Evolutionary conservation across 352 stramenopile species (phyloP).

Genomic region (Phytophthora pini): DNA sequence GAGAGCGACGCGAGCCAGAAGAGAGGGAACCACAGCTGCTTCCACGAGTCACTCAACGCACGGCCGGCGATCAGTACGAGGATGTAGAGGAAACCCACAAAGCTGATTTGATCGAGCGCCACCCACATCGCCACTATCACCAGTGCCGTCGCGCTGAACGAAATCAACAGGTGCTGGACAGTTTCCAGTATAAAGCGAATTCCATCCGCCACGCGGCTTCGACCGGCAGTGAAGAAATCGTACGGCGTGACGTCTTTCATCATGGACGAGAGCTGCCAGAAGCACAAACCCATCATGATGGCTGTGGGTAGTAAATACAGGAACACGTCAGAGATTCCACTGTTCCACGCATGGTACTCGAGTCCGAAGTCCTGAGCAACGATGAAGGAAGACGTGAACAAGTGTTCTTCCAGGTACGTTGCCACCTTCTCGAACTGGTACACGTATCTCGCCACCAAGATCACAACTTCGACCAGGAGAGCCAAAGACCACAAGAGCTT

Average conservation of each 20-base stretch:
- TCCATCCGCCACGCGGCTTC: conserved; percentile 57
- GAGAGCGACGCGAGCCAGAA: conserved; percentile 78
- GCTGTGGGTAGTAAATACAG: conserved; percentile 80
- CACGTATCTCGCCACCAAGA: conserved; percentile 76
- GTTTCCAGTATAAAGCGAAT: conserved; percentile 65
- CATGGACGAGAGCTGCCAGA: conserved; percentile 85
- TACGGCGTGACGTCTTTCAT: conserved; percentile 70
- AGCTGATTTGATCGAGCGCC: conserved; percentile 66
- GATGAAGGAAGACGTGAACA: conserved; percentile 82
- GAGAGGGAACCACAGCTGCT: conserved; percentile 77
- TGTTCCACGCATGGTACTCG: conserved; percentile 65
- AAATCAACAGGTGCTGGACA: conserved; percentile 67
- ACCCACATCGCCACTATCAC: conserved; percentile 77
- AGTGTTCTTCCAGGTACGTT: conserved; percentile 59
- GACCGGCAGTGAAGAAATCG: conserved; percentile 65
- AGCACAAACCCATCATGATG: conserved; percentile 75
- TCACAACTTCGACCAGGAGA: conserved; percentile 70
- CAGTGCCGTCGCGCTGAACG: conserved; percentile 72
- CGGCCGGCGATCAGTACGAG: conserved; percentile 65
- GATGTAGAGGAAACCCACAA: conserved; percentile 72
- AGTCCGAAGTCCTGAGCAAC: conserved; percentile 77
- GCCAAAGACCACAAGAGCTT: conserved; percentile 83
- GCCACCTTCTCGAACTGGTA: conserved; percentile 85
- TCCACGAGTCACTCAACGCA: conserved; percentile 64
- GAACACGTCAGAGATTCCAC: conserved; percentile 74